Percentiles rank a stretch among this genome's conserved stretches.
phyloP scores from a whole-genome alignment of 768 basidiomycete species.

The Naematelia aurantialba region DNA sequence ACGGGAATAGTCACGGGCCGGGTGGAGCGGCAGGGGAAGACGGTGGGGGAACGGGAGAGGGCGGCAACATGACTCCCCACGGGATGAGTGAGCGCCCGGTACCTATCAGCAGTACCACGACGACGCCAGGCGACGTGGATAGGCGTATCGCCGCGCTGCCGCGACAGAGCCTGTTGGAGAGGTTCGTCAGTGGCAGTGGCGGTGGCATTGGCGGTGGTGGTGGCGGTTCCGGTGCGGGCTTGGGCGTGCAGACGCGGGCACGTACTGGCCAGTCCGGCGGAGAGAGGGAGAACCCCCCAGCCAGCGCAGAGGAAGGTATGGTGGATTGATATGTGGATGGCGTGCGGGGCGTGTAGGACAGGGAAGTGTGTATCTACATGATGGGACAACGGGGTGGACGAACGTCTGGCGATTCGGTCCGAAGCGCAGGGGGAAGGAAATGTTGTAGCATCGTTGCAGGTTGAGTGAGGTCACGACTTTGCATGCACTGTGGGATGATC shows the following conservation, averaged over 20 bases:
- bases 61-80: constrained; percentile 46
- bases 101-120: constrained; percentile 44
- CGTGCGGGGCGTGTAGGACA: constrained; percentile 1
- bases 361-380: constrained; percentile 1
- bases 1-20: no score
- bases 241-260: no score
- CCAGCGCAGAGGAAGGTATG: no score
- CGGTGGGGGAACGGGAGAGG: constrained; percentile 41
- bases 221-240: no score
- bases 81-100: constrained; percentile 47
- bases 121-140: constrained; percentile 14
- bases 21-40: constrained; percentile 3
- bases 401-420: neutral
- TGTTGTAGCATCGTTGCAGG: neutral
- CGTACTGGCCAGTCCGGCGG: no score
- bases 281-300: no score
- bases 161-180: constrained; percentile 23
- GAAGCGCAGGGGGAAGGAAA: neutral
- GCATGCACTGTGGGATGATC: neutral
- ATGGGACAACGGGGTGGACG: constrained; percentile 5
- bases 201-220: constrained; percentile 2
- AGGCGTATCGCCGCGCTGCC: constrained; percentile 32
- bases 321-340: neutral
- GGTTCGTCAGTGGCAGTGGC: constrained; percentile 22
- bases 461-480: neutral